Percentiles rank a stretch among this genome's conserved stretches.
phyloP scores from a whole-genome alignment of 2,329 filamentous ascomycete species.

The Xylaria polymorpha region DNA sequence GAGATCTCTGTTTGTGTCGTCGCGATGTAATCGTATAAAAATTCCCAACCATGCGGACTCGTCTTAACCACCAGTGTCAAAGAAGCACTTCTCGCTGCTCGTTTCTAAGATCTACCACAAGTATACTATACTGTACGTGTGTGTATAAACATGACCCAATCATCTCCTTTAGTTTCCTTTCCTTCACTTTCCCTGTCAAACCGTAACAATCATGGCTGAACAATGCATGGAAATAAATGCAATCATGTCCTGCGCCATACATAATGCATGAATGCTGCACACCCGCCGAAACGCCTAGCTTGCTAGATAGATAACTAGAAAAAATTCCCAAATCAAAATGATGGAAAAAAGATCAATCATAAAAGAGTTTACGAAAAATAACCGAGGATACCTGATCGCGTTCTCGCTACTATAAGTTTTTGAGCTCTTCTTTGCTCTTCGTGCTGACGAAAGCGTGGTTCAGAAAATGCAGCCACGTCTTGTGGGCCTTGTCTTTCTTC shows the following conservation, averaged over 20 bases:
- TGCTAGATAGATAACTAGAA: conserved; percentile 13
- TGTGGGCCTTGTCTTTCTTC: conserved; percentile 67
- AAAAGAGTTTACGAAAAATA: not conserved
- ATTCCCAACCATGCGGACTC: not conserved
- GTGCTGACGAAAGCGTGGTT: conserved; percentile 83
- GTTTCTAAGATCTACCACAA: not conserved
- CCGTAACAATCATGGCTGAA: not conserved
- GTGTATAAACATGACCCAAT: no score
- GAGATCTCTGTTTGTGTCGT: not conserved
- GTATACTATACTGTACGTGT: no score
- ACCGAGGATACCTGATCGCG: not conserved
- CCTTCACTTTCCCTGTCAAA: not conserved
- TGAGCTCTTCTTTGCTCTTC: conserved; percentile 72
- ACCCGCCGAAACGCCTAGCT: conserved; percentile 34
- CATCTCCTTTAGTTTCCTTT: no score
- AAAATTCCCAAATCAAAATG: conserved; percentile 21
- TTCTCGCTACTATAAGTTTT: conserved; percentile 51
- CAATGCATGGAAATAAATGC: not conserved
- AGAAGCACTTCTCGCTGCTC: not conserved
- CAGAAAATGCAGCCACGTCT: conserved; percentile 82
- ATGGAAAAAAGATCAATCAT: not conserved
- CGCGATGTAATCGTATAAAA: not conserved
- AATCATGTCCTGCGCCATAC: conserved; percentile 24
- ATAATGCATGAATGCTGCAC: conserved; percentile 8
- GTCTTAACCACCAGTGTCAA: not conserved